A percentile compares a stretch with the other conserved stretches of the same genome.
phyloP scores from a whole-genome alignment of 2,329 filamentous ascomycete species.

The Curvularia verruculosa region DNA sequence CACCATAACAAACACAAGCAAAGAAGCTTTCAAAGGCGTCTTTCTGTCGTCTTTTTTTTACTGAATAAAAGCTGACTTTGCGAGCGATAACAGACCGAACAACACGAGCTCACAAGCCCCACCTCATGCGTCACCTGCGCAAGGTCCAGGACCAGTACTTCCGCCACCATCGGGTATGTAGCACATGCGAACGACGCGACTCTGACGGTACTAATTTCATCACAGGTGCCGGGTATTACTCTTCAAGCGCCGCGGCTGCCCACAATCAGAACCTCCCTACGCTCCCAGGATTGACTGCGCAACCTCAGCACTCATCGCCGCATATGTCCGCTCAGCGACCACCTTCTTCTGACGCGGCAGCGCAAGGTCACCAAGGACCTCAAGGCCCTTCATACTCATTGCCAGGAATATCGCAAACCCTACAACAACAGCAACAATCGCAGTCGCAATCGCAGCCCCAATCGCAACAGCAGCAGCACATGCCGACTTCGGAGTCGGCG shows the following conservation, averaged over 20 bases:
- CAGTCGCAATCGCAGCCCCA: conserved; percentile 33
- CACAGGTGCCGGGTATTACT: conserved; percentile 49
- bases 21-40: conserved; percentile 21
- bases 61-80: conserved; percentile 27
- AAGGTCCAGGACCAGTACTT: conserved; percentile 46
- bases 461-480: conserved; percentile 38
- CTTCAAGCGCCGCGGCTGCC: conserved; percentile 43
- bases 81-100: conserved; percentile 31
- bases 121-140: conserved; percentile 45
- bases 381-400: conserved; percentile 53
- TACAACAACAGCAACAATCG: conserved; percentile 32
- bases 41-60: conserved; percentile 18
- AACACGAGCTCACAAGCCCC: conserved; percentile 42
- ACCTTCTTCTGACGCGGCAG: conserved; percentile 46
- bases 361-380: conserved; percentile 41
- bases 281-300: conserved; percentile 52
- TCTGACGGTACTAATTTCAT: conserved; percentile 24
- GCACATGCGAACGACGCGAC: conserved; percentile 14
- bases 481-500: conserved; percentile 43
- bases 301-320: conserved; percentile 53
- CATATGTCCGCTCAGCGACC: conserved; percentile 46
- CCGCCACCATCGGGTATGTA: conserved; percentile 50
- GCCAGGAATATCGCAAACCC: conserved; percentile 54
- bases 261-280: conserved; percentile 54
- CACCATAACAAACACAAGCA: conserved; percentile 23